Evolutionary conservation across 805 yeast species (phyloP).

Genomic region (Candida alai): DNA sequence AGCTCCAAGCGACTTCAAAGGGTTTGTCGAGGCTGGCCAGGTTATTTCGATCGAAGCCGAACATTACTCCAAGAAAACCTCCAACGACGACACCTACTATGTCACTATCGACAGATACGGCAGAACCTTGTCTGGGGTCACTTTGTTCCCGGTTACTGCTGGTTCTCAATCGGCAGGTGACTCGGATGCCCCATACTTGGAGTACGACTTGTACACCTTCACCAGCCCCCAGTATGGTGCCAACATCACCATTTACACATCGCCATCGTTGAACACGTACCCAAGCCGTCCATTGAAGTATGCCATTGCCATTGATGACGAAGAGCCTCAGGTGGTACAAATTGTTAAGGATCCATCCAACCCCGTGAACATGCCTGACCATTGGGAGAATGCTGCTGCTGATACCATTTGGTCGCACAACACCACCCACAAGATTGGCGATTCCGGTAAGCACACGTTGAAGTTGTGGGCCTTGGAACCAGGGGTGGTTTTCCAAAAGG

Average conservation of each 20-base stretch:
- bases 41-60: conserved; percentile 16
- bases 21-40: conserved; percentile 14
- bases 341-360: conserved; percentile 13
- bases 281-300: conserved; percentile 17
- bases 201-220: conserved; percentile 14
- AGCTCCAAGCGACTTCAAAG: conserved; percentile 10
- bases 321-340: conserved; percentile 15
- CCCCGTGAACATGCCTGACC: conserved; percentile 13
- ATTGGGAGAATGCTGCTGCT: conserved; percentile 14
- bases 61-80: conserved; percentile 9
- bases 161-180: conserved; percentile 14
- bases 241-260: conserved; percentile 13
- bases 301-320: conserved; percentile 21
- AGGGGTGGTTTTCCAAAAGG: conserved; percentile 12
- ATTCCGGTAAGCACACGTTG: conserved; percentile 13
- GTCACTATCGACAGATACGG: conserved; percentile 12
- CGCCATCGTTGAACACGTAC: conserved; percentile 20
- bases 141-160: conserved; percentile 13
- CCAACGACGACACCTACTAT: conserved; percentile 12
- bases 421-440: conserved; percentile 12
- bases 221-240: conserved; percentile 10
- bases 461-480: conserved; percentile 15
- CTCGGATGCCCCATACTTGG: conserved; percentile 12
- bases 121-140: conserved; percentile 14
- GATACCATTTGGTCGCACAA: conserved; percentile 13